Conservation (phyloP, 768 basidiomycete genomes). For the Lactarius sanguifluus region DNA sequence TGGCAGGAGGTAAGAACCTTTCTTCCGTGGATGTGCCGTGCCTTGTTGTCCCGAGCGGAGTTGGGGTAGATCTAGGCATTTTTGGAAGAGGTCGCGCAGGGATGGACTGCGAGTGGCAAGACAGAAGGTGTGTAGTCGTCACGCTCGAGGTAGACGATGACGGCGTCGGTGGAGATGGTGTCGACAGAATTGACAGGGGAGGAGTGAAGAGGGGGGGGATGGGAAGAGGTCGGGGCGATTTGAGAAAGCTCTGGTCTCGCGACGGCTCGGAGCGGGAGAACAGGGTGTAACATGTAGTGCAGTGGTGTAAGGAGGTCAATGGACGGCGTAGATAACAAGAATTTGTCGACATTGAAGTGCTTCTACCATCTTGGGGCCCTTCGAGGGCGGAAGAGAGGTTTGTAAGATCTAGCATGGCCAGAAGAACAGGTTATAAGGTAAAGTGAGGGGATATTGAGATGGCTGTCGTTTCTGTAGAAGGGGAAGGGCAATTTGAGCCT, state of each 20-base stretch:
- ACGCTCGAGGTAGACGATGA: neutral
- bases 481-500: neutral
- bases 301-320: neutral
- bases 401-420: conserved; percentile 1
- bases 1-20: neutral
- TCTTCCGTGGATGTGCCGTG: neutral
- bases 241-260: conserved; percentile 1
- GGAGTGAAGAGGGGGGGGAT: neutral
- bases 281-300: neutral
- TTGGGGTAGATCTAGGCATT: conserved; percentile 7
- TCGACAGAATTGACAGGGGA: neutral
- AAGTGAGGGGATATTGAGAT: neutral
- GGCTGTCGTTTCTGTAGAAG: neutral
- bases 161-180: neutral
- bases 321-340: neutral
- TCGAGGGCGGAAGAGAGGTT: neutral
- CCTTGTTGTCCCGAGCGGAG: neutral
- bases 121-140: neutral
- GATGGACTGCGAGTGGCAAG: conserved; percentile 10
- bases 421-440: neutral
- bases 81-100: conserved; percentile 20
- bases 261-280: neutral
- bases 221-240: conserved; percentile 16
- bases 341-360: neutral
- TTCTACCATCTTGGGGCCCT: neutral